Base-by-base conservation (phyloP, 2,329 filamentous ascomycete species). In the Hypoxylon sp. region DNA sequence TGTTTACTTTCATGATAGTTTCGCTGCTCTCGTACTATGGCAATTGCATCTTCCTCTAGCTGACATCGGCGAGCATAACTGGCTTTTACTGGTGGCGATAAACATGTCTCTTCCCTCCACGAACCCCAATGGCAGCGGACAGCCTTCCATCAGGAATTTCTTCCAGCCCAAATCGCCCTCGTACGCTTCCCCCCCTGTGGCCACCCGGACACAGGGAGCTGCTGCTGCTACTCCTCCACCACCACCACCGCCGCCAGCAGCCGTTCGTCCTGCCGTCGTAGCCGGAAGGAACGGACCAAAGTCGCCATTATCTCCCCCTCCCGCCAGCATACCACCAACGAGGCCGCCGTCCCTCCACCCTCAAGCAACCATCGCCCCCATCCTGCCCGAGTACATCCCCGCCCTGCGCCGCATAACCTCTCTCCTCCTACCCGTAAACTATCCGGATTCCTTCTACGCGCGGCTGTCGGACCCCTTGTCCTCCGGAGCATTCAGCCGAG, bases 401-500 rank as follows among this genome's bases (percentile, higher is more conserved):
- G 82, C 86, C 45, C 81, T 91, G 4, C 86, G 86, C 38, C 85
- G 88, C 71, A 89, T 91, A 76, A 90, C 89, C 77, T 80, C 85
- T 45, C 83, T 91, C 52, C 83, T 91, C 54, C 85, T 91, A 0
- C 87, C 85, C 51, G 85, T 91, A 62, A 80, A 81, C 75, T 91
- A 91, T 75, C 83, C 86, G 2, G 88, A 90, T 74, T 81, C 81
- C 49, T 91, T 91, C 79, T 91, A 90, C 81, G 77, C 81, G 54
- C 80, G 80, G 36, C 82, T 86, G 57, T 78, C 84, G 61, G 80
- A 87, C 65, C 82, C 84, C 9, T 72, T 80, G 16, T 77, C 79
- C 20, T 83, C 82, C 12, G 82, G 80, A 36, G 84, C 82, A 71
- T 86, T 87, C 80, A 89, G 85, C 61, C 87, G 87, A 66, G 82